phyloP scores from a whole-genome alignment of 2,329 filamentous ascomycete genomes.

The Zymoseptoria crescenta region DNA sequence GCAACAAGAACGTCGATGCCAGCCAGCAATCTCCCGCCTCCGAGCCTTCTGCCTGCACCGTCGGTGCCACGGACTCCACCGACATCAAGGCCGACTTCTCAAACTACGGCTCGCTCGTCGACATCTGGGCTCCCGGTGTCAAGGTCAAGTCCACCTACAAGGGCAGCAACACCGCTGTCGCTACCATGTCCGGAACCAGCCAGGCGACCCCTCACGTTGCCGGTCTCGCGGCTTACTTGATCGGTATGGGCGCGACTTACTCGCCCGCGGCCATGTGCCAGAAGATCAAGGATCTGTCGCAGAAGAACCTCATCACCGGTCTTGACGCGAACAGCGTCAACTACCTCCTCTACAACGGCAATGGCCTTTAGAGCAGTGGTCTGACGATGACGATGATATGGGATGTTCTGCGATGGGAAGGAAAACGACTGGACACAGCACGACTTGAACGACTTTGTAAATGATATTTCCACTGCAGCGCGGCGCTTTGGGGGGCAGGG shows the following conservation, averaged over 20 bases:
- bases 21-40: constrained; percentile 29
- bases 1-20: constrained; percentile 29
- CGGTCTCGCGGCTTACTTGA: constrained; percentile 21
- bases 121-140: constrained; percentile 43
- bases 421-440: too few species aligned
- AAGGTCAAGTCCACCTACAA: constrained; percentile 45
- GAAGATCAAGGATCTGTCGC: constrained; percentile 8
- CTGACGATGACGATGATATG: too few species aligned
- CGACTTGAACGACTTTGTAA: too few species aligned
- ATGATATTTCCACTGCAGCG: too few species aligned
- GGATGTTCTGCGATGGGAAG: too few species aligned
- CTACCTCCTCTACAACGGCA: constrained; percentile 9
- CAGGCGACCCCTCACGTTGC: constrained; percentile 31
- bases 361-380: constrained; percentile 15
- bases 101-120: constrained; percentile 34
- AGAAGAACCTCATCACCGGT: constrained; percentile 8
- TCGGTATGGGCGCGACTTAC: constrained; percentile 10
- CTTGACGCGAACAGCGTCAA: constrained; percentile 4
- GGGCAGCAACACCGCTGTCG: constrained; percentile 38
- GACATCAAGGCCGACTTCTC: constrained; percentile 32
- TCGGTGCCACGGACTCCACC: constrained; percentile 29
- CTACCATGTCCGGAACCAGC: constrained; percentile 42
- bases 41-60: constrained; percentile 25
- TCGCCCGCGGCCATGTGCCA: constrained; percentile 12
- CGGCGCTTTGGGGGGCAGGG: too few species aligned